Evolutionary conservation across 2,329 filamentous ascomycete species (phyloP), one percentile per base, ranked within the genome.

Genomic region (Chrysosphaeria jannelii): DNA sequence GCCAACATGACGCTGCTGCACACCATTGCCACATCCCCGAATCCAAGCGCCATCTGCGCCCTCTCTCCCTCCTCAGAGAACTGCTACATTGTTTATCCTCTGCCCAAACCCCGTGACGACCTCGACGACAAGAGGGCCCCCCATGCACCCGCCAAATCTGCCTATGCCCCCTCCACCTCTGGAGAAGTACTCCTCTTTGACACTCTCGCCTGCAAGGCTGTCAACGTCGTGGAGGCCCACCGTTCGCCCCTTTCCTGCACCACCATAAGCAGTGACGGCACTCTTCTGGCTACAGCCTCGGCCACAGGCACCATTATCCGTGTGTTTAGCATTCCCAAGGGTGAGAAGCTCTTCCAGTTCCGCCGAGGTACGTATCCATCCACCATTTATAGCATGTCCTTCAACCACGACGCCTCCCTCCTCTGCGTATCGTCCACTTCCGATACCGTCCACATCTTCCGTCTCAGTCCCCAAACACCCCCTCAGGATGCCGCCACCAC

Each of bases 231-330:
- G 26, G 78, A 91, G 43, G 85, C 85, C 10, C 85, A 97, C 45
- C 69, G 79, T 30, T 76, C 85, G 9, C 79, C 85, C 0, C 45
- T 97, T 10, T 89, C 75, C 8, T 85, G 68, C 39, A 75, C 97
- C 25, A 71, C 78, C 12, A 54, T 97, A 29, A 97, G 91, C 42
- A 79, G 65, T 37, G 78, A 91, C 29, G 85, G 85, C 8, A 91
- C 74, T 3, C 46, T 91, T 20, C 54, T 97, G 21, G 85, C 85
- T 9, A 97, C 85, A 2, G 76, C 85, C 2, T 93, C 81, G 12
- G 85, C 97, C 41, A 97, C 89, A 25, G 85, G 85, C 31, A 97
- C 85, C 1, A 89, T 97, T 29, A 89, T 97, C 31, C 67, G 85
- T 10, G 78, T 97, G 24, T 97, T 97, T 44, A 76, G 75, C 1